Evolutionary conservation across 164 flowering plant species (phyloP).

Genomic region (Magnolia kwangsiensis): DNA sequence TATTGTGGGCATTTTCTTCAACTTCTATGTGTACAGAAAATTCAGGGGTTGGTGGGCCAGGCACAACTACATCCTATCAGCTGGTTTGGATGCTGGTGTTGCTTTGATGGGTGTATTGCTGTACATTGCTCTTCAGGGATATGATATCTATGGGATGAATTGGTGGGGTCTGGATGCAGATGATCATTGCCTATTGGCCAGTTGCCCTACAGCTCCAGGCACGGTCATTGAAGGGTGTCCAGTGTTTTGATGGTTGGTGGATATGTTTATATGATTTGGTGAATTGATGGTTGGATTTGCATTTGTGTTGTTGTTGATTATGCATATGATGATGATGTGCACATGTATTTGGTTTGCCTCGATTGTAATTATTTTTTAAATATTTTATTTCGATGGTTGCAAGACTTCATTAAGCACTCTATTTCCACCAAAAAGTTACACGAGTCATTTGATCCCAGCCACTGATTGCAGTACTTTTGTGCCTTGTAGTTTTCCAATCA

Average conservation of each 20-base stretch:
- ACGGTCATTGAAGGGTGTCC: slow-evolving; percentile 63
- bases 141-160: slow-evolving; percentile 34
- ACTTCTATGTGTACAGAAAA: slow-evolving; percentile 72
- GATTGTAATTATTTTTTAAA: no score
- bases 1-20: slow-evolving; percentile 72
- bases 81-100: slow-evolving; percentile 84
- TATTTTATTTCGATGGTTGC: no score
- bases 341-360: no score
- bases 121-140: slow-evolving; percentile 57
- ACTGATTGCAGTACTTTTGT: no score
- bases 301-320: slow-evolving; percentile 16
- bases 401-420: no score
- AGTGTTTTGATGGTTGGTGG: slow-evolving; percentile 4
- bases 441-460: no score
- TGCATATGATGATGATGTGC: slow-evolving; percentile 20
- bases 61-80: slow-evolving; percentile 84
- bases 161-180: slow-evolving; percentile 82
- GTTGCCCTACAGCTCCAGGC: slow-evolving; percentile 79
- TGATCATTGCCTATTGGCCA: slow-evolving; percentile 71
- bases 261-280: slow-evolving; percentile 17
- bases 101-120: slow-evolving; percentile 80
- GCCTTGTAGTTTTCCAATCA: no score
- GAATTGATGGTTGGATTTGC: slow-evolving; percentile 24
- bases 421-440: no score
- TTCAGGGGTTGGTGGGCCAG: slow-evolving; percentile 86